phyloP scores from a whole-genome alignment of 176 grass and related monocot species.

The Oryza rufipogon region DNA sequence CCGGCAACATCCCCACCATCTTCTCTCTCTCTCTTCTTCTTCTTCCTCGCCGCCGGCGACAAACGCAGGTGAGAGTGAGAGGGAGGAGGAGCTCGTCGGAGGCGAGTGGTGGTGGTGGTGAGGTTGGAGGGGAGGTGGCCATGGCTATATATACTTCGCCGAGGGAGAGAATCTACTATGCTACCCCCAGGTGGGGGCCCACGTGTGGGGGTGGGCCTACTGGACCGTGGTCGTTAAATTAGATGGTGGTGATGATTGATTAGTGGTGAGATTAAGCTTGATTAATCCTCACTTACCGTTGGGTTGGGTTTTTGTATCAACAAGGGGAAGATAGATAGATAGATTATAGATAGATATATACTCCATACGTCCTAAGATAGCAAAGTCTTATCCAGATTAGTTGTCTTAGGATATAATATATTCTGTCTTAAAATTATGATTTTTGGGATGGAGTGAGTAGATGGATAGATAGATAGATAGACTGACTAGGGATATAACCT shows the following conservation, averaged over 20 bases:
- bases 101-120: background rate
- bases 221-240: background rate
- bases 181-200: background rate
- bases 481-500: no score
- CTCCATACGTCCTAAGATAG: no score
- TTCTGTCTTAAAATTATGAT: no score
- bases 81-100: background rate
- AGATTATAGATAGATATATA: no score
- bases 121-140: background rate
- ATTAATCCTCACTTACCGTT: no score
- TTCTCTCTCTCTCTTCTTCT: background rate
- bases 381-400: no score
- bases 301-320: no score
- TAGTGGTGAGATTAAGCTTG: background rate
- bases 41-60: background rate
- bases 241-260: no score
- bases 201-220: background rate
- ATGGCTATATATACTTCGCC: conserved; percentile 39
- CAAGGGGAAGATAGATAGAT: no score
- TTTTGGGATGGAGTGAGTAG: no score
- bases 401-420: rapidly evolving
- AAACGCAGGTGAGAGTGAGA: background rate
- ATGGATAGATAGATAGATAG: no score
- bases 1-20: conserved; percentile 59
- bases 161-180: background rate